These are phyloP conservation scores for Phytophthora pini DNA, from an alignment of 352 stramenopile species.

Conservation along the genomic window DNA sequence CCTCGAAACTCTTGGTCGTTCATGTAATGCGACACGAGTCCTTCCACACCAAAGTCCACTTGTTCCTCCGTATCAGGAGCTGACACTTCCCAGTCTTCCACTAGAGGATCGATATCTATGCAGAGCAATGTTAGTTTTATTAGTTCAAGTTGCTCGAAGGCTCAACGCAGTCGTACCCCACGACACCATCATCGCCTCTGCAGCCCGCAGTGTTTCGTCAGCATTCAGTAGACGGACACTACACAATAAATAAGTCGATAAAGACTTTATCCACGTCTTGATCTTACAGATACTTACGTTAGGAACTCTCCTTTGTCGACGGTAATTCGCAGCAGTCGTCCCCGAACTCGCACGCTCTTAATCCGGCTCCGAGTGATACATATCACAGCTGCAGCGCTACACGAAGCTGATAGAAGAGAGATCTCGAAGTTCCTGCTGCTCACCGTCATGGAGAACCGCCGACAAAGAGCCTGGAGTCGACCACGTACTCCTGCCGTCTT, in stretches of 20 bases:
- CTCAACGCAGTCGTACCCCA: constrained; percentile 37
- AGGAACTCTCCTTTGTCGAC: constrained; percentile 27
- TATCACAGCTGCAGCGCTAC: constrained; percentile 18
- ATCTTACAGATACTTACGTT: constrained; percentile 27
- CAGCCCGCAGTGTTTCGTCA: constrained; percentile 36
- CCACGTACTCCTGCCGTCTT: background rate
- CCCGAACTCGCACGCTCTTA: constrained; percentile 42
- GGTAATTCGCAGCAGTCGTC: constrained; percentile 37
- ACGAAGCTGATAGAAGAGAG: background rate
- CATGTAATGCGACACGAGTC: constrained; percentile 41
- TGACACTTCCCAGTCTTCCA: constrained; percentile 30
- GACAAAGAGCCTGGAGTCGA: constrained; percentile 43
- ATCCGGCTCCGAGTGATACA: constrained; percentile 26
- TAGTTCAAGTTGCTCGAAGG: background rate
- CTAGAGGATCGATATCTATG: constrained; percentile 50
- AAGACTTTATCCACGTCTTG: background rate
- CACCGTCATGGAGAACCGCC: constrained; percentile 36
- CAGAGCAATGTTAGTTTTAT: background rate
- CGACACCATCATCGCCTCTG: constrained; percentile 48
- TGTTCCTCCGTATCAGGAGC: constrained; percentile 3
- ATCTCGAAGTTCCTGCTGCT: constrained; percentile 29
- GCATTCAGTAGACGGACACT: constrained; percentile 41
- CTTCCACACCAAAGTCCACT: constrained; percentile 16
- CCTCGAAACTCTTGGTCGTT: constrained; percentile 40
- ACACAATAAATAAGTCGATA: constrained; percentile 1